A percentile compares a stretch with the other conserved stretches of the same genome.
phyloP scores from a whole-genome alignment of 1,284 basidiomycete genomes.

The Fomitiporia mediterranea region DNA sequence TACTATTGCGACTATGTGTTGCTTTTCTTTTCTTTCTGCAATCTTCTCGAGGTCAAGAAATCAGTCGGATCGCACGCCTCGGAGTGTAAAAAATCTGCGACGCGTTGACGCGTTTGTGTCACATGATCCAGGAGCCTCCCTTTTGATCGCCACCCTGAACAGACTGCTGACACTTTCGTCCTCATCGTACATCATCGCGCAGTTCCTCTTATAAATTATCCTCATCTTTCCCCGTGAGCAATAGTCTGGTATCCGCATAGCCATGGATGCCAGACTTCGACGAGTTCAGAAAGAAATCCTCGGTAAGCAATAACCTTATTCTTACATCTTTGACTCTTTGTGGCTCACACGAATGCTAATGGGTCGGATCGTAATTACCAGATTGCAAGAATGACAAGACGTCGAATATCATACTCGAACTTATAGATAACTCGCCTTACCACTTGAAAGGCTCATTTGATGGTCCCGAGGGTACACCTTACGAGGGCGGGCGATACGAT shows the following conservation, averaged over 20 bases:
- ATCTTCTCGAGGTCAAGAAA: no score
- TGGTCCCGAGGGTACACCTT: slow-evolving; percentile 93
- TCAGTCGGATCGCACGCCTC: no score
- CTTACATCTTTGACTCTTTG: not conserved
- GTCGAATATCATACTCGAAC: slow-evolving; percentile 79
- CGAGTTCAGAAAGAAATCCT: slow-evolving; percentile 90
- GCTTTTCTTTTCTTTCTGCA: no score
- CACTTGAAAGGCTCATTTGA: slow-evolving; percentile 87
- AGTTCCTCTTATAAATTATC: not conserved
- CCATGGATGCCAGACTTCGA: slow-evolving; percentile 82
- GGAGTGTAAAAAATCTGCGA: no score
- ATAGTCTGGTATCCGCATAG: not conserved
- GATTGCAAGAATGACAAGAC: slow-evolving; percentile 94
- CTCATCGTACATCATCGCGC: not conserved
- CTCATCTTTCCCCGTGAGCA: not conserved
- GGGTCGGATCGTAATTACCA: slow-evolving; percentile 27
- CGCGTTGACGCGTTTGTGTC: not conserved
- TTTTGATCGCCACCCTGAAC: not conserved
- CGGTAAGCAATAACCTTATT: slow-evolving; percentile 43
- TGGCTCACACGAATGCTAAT: slow-evolving; percentile 8
- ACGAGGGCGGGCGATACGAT: slow-evolving; percentile 90
- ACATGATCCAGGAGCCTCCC: not conserved
- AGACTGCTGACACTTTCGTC: not conserved
- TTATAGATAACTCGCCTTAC: slow-evolving; percentile 83
- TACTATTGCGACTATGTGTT: no score